Conservation (phyloP, 352 stramenopile genomes). For the Phytophthora boehmeriae region DNA sequence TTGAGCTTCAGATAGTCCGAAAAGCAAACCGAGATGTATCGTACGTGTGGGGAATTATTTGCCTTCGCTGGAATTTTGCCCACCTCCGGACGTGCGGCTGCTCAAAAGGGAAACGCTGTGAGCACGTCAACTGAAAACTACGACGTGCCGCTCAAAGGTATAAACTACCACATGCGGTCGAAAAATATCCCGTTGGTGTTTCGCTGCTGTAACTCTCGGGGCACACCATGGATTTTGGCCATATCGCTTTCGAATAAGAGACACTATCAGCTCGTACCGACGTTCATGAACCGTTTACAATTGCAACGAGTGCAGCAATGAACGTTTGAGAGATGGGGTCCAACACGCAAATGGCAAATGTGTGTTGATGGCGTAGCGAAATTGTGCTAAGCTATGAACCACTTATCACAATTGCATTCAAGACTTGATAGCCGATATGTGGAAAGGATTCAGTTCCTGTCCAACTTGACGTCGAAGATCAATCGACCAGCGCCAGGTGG, state of each 20-base stretch:
- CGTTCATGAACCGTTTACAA: constrained; percentile 40
- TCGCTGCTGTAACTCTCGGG: constrained; percentile 19
- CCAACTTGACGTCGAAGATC: constrained; percentile 25
- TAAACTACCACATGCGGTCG: constrained; percentile 40
- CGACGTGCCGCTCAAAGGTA: constrained; percentile 42
- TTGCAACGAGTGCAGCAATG: constrained; percentile 27
- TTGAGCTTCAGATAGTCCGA: constrained; percentile 25
- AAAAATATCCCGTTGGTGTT: constrained; percentile 29
- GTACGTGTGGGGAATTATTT: constrained; percentile 46
- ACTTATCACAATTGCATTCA: constrained; percentile 5
- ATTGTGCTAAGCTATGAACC: constrained; percentile 18
- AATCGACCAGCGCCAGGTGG: constrained; percentile 23
- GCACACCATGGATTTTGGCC: constrained; percentile 45
- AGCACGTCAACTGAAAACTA: constrained; percentile 39
- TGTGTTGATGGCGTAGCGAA: constrained; percentile 8
- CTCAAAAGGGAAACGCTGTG: constrained; percentile 54
- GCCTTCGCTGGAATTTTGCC: constrained; percentile 21
- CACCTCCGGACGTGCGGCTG: constrained; percentile 38
- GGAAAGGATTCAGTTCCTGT: constrained; percentile 10
- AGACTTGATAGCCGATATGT: neutral
- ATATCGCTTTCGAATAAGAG: constrained; percentile 43
- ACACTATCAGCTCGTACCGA: constrained; percentile 42
- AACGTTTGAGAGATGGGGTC: constrained; percentile 16
- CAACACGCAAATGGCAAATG: constrained; percentile 6
- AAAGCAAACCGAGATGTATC: constrained; percentile 34